Base-by-base conservation (phyloP, 1,284 basidiomycete species). In the Ceratobasidium theobromae region DNA sequence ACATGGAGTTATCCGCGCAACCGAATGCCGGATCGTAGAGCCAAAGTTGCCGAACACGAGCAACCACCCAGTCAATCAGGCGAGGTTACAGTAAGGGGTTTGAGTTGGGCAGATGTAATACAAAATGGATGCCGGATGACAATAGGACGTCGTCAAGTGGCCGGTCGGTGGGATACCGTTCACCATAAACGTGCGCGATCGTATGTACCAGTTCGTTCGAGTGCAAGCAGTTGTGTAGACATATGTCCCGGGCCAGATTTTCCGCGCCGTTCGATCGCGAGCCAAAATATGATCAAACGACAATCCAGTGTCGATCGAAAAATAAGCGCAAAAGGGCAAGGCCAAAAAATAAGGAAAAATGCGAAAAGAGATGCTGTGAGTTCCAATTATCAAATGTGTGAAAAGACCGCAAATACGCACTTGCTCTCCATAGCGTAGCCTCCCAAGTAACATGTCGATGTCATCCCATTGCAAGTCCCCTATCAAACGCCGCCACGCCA, bases 391-490 rank as follows among this genome's bases (percentile, higher is more conserved):
- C 16, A 43, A 4, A 43, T 18, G 14, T 5, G 21, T 43, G 16
- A 43, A 5, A 18, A 43, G 21, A 14, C 16, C 16, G 21, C 28
- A 53, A 49, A 65, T 48, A 53, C 68, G 35, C 40, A 70, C 68
- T 68, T 68, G 25, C 65, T 69, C 53, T 72, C 72, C 48, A 74
- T 66, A 2, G 73, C 73, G 65, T 71, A 92, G 1, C 90, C 89
- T 1, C 62, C 72, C 6, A 71, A 48, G 25, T 70, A 71, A 58
- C 72, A 73, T 16, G 80, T 74, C 4, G 88, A 91, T 4, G 79
- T 73, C 46, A 86, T 73, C 18, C 90, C 90, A 0, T 85, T 89
- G 75, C 89, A 92, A 21, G 83, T 75, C 8, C 89, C 90, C 74
- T 88, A 86, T 1, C 88, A 86, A 33, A 51, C 21, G 33, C 58